Evolutionary conservation across 108 stramenopile genomes (phyloP), one percentile per base, ranked within the genome.

Genomic region (Skeletonema marinoi): DNA sequence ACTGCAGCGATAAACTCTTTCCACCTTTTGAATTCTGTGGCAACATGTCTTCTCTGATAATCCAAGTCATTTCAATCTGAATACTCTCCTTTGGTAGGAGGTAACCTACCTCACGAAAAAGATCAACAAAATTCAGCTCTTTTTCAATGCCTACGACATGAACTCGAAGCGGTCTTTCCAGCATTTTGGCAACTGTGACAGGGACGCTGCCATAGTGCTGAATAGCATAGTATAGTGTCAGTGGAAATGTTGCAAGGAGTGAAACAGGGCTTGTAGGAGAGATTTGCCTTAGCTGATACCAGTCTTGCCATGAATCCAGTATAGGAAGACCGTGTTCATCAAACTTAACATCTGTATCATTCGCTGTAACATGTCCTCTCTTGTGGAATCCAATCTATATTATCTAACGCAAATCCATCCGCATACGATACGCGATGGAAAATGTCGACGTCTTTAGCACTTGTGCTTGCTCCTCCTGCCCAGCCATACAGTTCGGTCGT

Each of bases 61-160:
- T 72, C 80, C 91, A 94, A 0, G 86, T 80, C 70, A 96, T 62
- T 32, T 93, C 90, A n/a, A 95, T 30, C 74, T 84, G 32, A 4
- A 95, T 25, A 71, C 89, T 75, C 19, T 86, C 74, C 25, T 56
- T 25, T 29, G 92, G 92, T 8, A 95, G 59, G 10, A 95, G 70
- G 71, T 81, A 92, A 16, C 70, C 82, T 4, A 93, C 60, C 77
- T 96, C 95, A 32, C 77, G 35, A 75, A 96, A 96, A 1, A 93
- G 59, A 83, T 93, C 93, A 59, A 96, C 42, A 83, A 96, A 96
- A 63, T 96, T 93, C 54, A 93, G 54, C 76, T 96, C 95, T 85
- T 96, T 96, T 60, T 96, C 95, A 29, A 89, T 80, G 0, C 95
- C 95, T 31, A 96, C 95, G 13, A 93, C 69, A 74, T 96, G 93